A percentile compares a stretch with the other conserved stretches of the same genome.
Conservation (phyloP, 768 basidiomycete genomes). For the Pleurotus cornucopiae region DNA sequence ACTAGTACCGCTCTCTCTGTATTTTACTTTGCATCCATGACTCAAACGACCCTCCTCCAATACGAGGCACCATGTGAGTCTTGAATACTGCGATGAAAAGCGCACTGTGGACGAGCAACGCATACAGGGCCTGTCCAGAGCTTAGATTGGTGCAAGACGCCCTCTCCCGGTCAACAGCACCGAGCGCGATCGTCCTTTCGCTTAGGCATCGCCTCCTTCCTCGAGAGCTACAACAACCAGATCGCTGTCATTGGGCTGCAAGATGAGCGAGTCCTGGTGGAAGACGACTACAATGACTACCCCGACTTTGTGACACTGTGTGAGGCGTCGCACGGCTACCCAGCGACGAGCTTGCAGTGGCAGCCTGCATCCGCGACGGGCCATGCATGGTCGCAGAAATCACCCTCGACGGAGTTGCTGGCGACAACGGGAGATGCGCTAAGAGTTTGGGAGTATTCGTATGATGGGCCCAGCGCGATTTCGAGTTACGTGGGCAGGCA, state of each 20-base stretch:
- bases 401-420: slow-evolving; percentile 68
- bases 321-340: slow-evolving; percentile 84
- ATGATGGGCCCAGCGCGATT: slow-evolving; percentile 53
- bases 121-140: slow-evolving; percentile 78
- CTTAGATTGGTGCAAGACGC: slow-evolving; percentile 84
- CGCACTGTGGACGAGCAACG: slow-evolving; percentile 10
- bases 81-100: neutral
- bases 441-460: slow-evolving; percentile 85
- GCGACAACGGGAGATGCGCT: slow-evolving; percentile 94
- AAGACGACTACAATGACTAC: slow-evolving; percentile 79
- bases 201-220: slow-evolving; percentile 80
- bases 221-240: slow-evolving; percentile 79
- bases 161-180: slow-evolving; percentile 67
- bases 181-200: slow-evolving; percentile 79
- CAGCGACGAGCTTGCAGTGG: slow-evolving; percentile 91
- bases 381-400: slow-evolving; percentile 68
- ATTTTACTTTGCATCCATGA: slow-evolving; percentile 34
- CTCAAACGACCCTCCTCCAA: slow-evolving; percentile 68
- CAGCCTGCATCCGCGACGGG: slow-evolving; percentile 71
- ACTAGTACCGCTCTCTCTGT: slow-evolving; percentile 1
- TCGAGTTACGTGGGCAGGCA: slow-evolving; percentile 72
- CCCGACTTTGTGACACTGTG: slow-evolving; percentile 86
- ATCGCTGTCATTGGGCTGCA: slow-evolving; percentile 77
- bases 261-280: slow-evolving; percentile 84
- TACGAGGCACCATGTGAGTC: slow-evolving; percentile 83